Base-by-base conservation (phyloP, 352 stramenopile species). In the Globisporangium apiculatum region DNA sequence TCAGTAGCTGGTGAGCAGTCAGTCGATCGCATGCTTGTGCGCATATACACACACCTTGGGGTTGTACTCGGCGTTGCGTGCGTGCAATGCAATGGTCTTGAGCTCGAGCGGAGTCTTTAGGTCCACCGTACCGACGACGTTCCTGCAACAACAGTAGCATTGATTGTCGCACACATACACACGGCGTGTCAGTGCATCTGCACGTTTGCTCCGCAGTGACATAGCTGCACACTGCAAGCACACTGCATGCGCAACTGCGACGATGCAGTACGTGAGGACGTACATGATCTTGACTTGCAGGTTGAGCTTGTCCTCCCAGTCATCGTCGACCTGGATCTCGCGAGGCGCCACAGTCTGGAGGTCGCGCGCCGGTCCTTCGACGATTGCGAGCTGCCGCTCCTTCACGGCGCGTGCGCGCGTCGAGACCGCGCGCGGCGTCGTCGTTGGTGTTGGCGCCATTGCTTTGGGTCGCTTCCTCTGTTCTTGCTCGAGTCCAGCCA, bases 11-110 rank as follows among this genome's bases (percentile, higher is more conserved):
- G 8, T 17, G 11, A 7, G 42, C 42, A 47, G n/a, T 5, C 4
- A 6, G 11, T 47, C 47, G 7, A 31, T 31, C 24, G 24, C 46
- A 45, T 7, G n/a, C 8, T 14, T 7, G 14, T 10, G 17, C 8
- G 38, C 35, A 50, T 4, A 45, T 12, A 42, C 14, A 57, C 17
- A 3, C 51, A 96, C 87, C 79, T 97, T 97, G 10, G 97, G 97
- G 74, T 99, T 99, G 75, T 99, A 99, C 77, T 99, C 97, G 7
- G 97, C 97, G 64, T 99, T 99, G 15, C 97, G 89, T 48, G 95
- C 96, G 60, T 98, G 93, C 18, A 98, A 71, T 41, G 97, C 95
- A 59, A 99, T 98, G 50, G 90, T 97, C 72, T 98, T 98, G 24
- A 99, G 83, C 67, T 99, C 96, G 17, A 99, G 74, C 38, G 78